Evolutionary conservation across 2,329 filamentous ascomycete species (phyloP).

Genomic region (Paraphaeosphaeria minitans): DNA sequence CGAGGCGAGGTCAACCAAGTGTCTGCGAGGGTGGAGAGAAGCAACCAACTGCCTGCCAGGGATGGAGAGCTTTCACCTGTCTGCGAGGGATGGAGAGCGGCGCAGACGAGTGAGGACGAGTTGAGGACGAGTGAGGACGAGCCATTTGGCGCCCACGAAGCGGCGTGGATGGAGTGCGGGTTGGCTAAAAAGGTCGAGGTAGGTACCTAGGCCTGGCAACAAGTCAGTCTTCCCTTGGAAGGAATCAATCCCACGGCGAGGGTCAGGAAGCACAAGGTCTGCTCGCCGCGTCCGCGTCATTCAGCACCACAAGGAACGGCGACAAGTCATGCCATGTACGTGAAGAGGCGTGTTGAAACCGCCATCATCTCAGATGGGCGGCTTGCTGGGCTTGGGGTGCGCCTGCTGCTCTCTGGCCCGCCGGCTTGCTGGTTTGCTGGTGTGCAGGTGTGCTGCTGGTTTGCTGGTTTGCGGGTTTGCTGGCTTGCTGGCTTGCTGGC

Average conservation of each 20-base stretch:
- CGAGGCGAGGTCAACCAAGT: not conserved
- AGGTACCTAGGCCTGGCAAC: too few species aligned
- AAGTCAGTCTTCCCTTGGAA: not conserved
- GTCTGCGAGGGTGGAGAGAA: too few species aligned
- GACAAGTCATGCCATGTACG: not conserved
- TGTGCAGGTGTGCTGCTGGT: too few species aligned
- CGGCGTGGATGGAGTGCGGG: not conserved
- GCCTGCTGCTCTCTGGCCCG: too few species aligned
- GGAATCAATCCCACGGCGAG: not conserved
- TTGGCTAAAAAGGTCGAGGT: too few species aligned
- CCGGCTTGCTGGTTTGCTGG: too few species aligned
- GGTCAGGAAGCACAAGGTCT: not conserved
- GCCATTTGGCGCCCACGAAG: slow-evolving; percentile 15
- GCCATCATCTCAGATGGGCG: slow-evolving; percentile 6
- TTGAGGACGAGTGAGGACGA: slow-evolving; percentile 12
- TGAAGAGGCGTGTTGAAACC: slow-evolving; percentile 11
- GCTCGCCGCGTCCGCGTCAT: not conserved
- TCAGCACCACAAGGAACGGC: not conserved
- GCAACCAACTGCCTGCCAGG: too few species aligned
- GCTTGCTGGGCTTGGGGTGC: too few species aligned
- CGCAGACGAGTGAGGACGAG: slow-evolving; percentile 9
- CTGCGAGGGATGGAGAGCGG: not conserved
- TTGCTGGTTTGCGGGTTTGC: too few species aligned
- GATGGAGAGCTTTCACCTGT: not conserved
- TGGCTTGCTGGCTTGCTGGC: too few species aligned